Evolutionary conservation across 768 basidiomycete genomes (phyloP), one percentile per base, ranked within the genome.

Genomic region (Suillus spraguei): DNA sequence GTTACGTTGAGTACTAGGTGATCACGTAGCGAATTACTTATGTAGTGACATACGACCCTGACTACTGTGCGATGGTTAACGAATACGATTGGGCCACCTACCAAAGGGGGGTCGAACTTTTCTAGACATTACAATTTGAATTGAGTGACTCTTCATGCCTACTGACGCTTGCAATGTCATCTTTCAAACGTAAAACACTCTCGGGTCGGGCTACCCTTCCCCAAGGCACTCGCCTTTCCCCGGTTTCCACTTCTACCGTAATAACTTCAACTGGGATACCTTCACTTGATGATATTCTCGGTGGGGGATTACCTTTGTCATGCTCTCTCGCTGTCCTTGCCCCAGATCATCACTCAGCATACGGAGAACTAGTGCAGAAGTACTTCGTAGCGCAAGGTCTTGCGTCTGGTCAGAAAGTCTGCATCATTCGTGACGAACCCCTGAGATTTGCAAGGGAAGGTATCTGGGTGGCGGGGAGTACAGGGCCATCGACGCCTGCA

Each of bases 251-350:
- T 42, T 78, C 82, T 22, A 88, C 85, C 0, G 69, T 81, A 61
- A 78, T 90, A 64, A 87, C 85, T 8, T 96, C 96, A 1, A 93
- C 93, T 5, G 97, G 97, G 2, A 87, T 99, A 10, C 88, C 94
- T 33, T 95, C 95, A 14, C 82, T 99, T 24, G 97, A 99, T 75
- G 97, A 99, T 72, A 86, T 99, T 65, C 86, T 99, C 44, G 95
- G 95, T 61, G 95, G 94, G 35, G 95, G 95, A 20, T 75, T 97
- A 41, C 95, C 97, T 14, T 82, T 96, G 61, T 89, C 91, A 2
- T 90, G 90, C 65, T 85, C 85, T 16, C 76, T 93, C 59, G 80
- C 90, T 35, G 77, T 92, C 38, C 82, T 91, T 47, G 89, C 92
- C n/a, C 91, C 95, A 0, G 97, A 99, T 77, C 76, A 81, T 5